These are phyloP conservation scores for Fusarium sp. DNA, from an alignment of 2,329 filamentous ascomycete species.

Conservation along the genomic window DNA sequence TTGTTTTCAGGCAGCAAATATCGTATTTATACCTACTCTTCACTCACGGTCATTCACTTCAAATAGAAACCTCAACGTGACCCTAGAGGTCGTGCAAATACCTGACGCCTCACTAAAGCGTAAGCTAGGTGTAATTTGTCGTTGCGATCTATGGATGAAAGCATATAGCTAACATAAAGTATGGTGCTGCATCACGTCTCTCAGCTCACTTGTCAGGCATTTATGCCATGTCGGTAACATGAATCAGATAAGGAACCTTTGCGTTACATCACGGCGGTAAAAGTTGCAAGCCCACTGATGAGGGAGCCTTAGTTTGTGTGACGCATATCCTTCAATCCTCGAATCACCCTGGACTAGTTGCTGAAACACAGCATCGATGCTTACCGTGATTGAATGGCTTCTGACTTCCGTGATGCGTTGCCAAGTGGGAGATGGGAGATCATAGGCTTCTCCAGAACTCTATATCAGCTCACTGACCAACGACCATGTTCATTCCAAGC, in stretches of 20 bases:
- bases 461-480: background rate
- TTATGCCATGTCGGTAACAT: accelerated
- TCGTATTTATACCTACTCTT: background rate
- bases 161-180: too few relatives aligned
- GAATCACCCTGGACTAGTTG: background rate
- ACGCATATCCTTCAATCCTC: background rate
- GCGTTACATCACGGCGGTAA: too few relatives aligned
- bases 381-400: accelerated
- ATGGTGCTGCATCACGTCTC: background rate
- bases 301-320: accelerated
- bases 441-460: accelerated
- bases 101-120: too few relatives aligned
- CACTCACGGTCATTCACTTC: background rate
- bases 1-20: accelerated
- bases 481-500: too few relatives aligned
- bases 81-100: too few relatives aligned
- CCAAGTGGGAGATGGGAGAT: background rate
- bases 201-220: accelerated
- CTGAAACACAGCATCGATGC: background rate
- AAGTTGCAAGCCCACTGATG: accelerated
- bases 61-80: accelerated
- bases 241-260: background rate
- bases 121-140: too few relatives aligned
- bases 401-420: background rate
- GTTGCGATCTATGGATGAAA: too few relatives aligned